phyloP scores from a whole-genome alignment of 257 asterid genomes.

The Perilla frutescens region DNA sequence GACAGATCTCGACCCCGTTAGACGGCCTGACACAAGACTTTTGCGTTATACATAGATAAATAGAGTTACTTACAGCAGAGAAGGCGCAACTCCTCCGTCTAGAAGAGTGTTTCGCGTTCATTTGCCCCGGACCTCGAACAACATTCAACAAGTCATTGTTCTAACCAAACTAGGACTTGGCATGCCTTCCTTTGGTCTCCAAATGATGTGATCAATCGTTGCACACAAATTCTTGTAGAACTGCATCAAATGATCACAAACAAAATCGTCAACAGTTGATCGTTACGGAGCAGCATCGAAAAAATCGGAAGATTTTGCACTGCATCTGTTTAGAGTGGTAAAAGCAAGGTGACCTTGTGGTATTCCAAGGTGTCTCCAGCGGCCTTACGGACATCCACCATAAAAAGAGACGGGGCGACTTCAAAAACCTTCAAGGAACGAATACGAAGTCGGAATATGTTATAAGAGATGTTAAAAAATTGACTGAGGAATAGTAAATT shows the following conservation, averaged over 20 bases:
- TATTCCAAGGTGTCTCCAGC: slow-evolving; percentile 95
- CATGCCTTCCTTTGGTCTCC: slow-evolving; percentile 73
- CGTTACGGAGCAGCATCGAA: neutral
- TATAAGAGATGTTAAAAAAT: neutral
- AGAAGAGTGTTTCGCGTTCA: slow-evolving; percentile 9
- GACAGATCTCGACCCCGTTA: too few species aligned
- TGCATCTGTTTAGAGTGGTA: slow-evolving; percentile 10
- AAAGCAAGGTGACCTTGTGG: slow-evolving; percentile 65
- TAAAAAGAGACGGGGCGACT: slow-evolving; percentile 90
- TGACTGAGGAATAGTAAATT: neutral
- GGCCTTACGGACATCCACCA: slow-evolving; percentile 95
- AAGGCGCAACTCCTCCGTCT: neutral
- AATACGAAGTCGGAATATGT: neutral
- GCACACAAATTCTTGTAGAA: slow-evolving; percentile 82
- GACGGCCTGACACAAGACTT: too few species aligned
- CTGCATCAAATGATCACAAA: slow-evolving; percentile 49
- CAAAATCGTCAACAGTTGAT: slow-evolving; percentile 14
- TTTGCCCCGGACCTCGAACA: slow-evolving; percentile 36
- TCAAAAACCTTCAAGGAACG: slow-evolving; percentile 63
- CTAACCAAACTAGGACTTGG: slow-evolving; percentile 46
- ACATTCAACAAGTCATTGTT: slow-evolving; percentile 60
- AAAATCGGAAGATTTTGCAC: neutral
- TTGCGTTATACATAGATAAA: too few species aligned
- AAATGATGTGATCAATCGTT: slow-evolving; percentile 58
- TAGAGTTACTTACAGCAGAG: slow-evolving; percentile 13